Evolutionary conservation across 371 early-diverging fungal genomes (phyloP), one percentile per base, ranked within the genome.

Genomic region (Apophysomyces sp.): DNA sequence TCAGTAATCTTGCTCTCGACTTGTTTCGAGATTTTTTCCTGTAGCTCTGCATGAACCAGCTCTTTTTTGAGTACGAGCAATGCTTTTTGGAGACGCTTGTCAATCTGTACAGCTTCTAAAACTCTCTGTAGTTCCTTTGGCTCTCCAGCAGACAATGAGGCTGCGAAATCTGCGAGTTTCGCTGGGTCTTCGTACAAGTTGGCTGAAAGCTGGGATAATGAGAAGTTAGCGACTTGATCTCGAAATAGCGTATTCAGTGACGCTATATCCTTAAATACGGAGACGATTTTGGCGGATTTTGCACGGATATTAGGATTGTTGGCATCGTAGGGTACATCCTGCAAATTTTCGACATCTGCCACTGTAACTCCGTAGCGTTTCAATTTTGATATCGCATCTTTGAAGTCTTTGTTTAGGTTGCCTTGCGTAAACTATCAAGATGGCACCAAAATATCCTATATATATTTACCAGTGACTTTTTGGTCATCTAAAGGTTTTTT

Each of bases 1-100:
- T 94, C 86, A 7, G 91, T 91, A 62, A 97, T 96, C 78, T 95
- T 96, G 60, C 89, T 86, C 67, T 96, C 97, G 26, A 97, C 97
- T 64, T 96, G 95, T 65, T 92, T 92, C 57, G 92, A 86, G 56
- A 97, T 96, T 73, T 95, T 93, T 67, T 90, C 89, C 72, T 96
- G 96, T 62, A 97, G 73, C 68, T 96, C 94, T 5, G 95, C 95
- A 62, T 96, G 96, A 72, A 91, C 84, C 61, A 96, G 77, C 78
- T 97, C 98, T 76, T 96, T 96, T 77, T 96, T 97, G 30, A 97
- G 76, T 4, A 96, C 90, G 28, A 91, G 79, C 31, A 96, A 80
- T 1, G 95, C 86, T 67, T 94, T 95, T 66, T 93, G 90, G 53
- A 97, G 83, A n/a, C 97, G 83, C 62, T 95, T 94, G 60, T 94